Base-by-base conservation (phyloP, 108 stramenopile genomes). In the Schizochytrium sp. region DNA sequence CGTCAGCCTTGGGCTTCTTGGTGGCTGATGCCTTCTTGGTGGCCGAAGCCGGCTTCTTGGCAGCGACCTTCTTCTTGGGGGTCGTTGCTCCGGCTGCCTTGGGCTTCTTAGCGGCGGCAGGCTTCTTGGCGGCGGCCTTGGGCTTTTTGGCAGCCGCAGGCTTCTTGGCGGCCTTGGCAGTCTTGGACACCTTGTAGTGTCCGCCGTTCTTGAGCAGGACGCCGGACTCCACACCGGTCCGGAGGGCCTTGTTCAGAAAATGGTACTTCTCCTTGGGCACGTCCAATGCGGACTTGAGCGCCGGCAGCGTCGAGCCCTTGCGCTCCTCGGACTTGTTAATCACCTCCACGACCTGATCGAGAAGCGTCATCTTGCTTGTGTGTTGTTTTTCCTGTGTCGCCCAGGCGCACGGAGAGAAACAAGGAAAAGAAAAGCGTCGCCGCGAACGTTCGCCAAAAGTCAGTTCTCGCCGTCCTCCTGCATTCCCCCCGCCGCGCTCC, bases 201-300 rank as follows among this genome's bases (percentile, higher is more conserved):
- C 76, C 76, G 45, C 76, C 76, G 23, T 83, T 83, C 76, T 83
- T 83, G 48, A 83, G 48, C 18, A 83, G 76, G 23, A 83, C 76
- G 76, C 76, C 76, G 76, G 18, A 19, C 76, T 83, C 76, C 48
- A 83, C 76, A 12, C 76, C 76, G 25, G 45, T 83, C 14, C 48
- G 51, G 2, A 83, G 76, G 28, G 76, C 76, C 63, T 69, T 69
- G 51, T 83, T 83, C 19, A 83, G 76, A 28, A 83, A 53, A 23
- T 83, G 76, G 76, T 25, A 53, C 76, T 83, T 83, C 48, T 83
- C 51, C 48, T 83, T 53, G 48, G 45, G 48, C 76, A 83, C 76
- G 16, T 83, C 76, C 23, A 83, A 28, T 23, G 76, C 76, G 19
- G 45, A 25, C 76, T 83, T 83, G 51, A 83, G 76, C 48, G 76